Evolutionary conservation across 305 asterid genomes (phyloP).

Genomic region (Lippia alba): DNA sequence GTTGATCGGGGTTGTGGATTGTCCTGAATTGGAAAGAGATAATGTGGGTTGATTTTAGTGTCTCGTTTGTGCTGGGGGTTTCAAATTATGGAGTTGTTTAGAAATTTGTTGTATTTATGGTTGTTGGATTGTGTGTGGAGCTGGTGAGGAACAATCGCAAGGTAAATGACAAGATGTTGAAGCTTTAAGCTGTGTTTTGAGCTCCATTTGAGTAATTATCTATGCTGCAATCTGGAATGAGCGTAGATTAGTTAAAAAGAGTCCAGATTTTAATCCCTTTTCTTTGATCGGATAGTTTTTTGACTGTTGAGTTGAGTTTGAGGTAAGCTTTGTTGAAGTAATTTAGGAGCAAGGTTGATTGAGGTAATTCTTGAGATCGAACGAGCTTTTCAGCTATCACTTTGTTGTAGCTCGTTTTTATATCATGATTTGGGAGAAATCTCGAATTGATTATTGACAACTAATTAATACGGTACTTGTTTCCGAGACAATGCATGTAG

Average conservation of each 20-base stretch:
- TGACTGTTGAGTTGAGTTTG: no score
- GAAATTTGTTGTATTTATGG: constrained; percentile 28
- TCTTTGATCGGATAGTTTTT: constrained; percentile 1
- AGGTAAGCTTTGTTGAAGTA: no score
- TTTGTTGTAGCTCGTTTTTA: constrained; percentile 1
- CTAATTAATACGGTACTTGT: neutral
- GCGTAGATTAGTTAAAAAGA: constrained; percentile 17
- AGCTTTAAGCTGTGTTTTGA: constrained; percentile 5
- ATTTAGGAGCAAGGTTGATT: constrained; percentile 10
- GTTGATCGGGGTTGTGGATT: constrained; percentile 25
- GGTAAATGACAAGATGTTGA: constrained; percentile 6
- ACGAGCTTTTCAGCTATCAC: constrained; percentile 16
- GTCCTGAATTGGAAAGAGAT: constrained; percentile 22
- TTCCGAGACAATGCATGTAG: neutral
- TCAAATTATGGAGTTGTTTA: constrained; percentile 8
- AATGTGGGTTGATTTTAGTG: neutral
- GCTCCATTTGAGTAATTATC: constrained; percentile 7
- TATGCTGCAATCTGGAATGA: neutral
- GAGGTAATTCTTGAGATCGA: constrained; percentile 16
- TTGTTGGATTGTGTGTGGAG: constrained; percentile 25
- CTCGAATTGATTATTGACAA: neutral
- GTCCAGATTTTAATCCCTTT: neutral
- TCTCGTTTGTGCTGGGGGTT: constrained; percentile 11
- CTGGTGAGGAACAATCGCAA: neutral
- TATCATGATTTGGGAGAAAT: constrained; percentile 6